phyloP scores from a whole-genome alignment of 225 moss, liverwort and hornwort species.

The Straminergon stramineum region DNA sequence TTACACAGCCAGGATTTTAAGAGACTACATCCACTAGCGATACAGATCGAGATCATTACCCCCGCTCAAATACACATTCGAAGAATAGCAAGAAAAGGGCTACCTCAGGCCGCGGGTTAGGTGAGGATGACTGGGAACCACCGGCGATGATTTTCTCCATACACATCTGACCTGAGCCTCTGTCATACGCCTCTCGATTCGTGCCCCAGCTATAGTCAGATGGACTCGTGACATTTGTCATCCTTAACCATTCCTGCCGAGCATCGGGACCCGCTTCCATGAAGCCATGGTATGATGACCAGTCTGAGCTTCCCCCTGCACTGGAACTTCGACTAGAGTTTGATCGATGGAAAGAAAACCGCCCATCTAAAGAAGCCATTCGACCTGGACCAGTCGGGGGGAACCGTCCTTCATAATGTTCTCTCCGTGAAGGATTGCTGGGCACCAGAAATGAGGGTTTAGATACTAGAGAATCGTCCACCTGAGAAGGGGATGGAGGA shows the following conservation, averaged over 20 bases:
- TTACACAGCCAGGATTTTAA: neutral
- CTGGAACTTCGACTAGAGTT: slow-evolving; percentile 66
- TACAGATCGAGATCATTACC: neutral
- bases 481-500: slow-evolving; percentile 49
- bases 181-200: slow-evolving; percentile 37
- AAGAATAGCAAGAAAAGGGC: neutral
- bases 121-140: slow-evolving; percentile 25
- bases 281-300: slow-evolving; percentile 67
- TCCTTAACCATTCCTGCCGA: slow-evolving; percentile 52
- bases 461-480: slow-evolving; percentile 30
- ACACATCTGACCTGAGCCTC: slow-evolving; percentile 27
- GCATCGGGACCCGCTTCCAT: slow-evolving; percentile 57
- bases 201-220: slow-evolving; percentile 65
- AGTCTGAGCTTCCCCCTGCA: slow-evolving; percentile 55
- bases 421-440: slow-evolving; percentile 35
- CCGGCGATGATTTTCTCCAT: slow-evolving; percentile 67
- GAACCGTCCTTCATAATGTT: slow-evolving; percentile 56
- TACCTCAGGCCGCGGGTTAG: slow-evolving; percentile 49
- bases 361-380: slow-evolving; percentile 38
- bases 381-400: slow-evolving; percentile 42
- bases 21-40: neutral
- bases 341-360: slow-evolving; percentile 62
- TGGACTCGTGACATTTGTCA: slow-evolving; percentile 49
- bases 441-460: slow-evolving; percentile 51
- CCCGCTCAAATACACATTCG: neutral